Base-by-base conservation (phyloP, 306 rosid genomes). In the Sesbania bispinosa region DNA sequence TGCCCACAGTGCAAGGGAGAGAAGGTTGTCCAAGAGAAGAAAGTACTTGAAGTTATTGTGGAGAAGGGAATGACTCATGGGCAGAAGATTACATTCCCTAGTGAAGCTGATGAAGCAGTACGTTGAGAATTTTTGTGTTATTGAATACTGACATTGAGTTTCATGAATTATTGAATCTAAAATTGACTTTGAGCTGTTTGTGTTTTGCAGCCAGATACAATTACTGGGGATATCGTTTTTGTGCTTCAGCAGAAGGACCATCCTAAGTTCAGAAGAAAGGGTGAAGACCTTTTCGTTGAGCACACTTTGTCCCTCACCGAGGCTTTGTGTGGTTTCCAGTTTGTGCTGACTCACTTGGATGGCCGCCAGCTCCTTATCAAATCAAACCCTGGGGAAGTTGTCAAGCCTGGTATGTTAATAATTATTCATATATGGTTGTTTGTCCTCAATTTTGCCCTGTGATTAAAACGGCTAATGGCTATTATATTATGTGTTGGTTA, bases 61-160 rank as follows among this genome's bases (percentile, higher is more conserved):
- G 97, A 93, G 75, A 93, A 93, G 84, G 98, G 98, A n/a, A 93
- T 90, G 98, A 96, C 88, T 77, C 86, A 93, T 32, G 87, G 87
- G 6, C 98, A 90, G 81, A 90, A 75, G 84, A 84, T 93, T 55
- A 90, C 96, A 57, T 93, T 93, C 88, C 96, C 96, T 20, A 97
- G 98, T 2, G 97, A 90, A 90, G 98, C 98, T 27, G 98, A 93
- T 81, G 97, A 93, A 84, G 96, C 98, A 79, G 97, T 93, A 66
- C 2, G 45, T 18, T 46, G 27, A 3, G 2, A 14, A 36, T 26
- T 6, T 18, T 4, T 7, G 2, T 36, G n/a, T 35, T 33, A 6
- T n/a, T n/a, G n/a, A n/a, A n/a, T n/a, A n/a, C 4, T 51, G 4
- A 2, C 6, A 10, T 33, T 21, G 2, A 33, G 60, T 30, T 68